Conservation (phyloP, 2,329 filamentous ascomycete genomes). For the Biscogniauxia sp. region DNA sequence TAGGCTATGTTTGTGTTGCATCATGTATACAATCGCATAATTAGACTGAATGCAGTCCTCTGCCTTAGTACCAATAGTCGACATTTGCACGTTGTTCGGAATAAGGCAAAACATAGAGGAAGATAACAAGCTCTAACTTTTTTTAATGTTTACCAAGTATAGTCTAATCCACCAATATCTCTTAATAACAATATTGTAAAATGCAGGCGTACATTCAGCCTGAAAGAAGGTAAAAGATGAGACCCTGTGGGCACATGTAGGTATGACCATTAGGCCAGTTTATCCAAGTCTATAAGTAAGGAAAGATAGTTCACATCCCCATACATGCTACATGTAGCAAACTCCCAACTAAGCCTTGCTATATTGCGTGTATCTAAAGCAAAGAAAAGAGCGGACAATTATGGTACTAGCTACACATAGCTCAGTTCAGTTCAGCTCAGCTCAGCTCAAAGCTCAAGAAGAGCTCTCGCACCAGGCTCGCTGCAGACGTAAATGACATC, state of each 20-base stretch:
- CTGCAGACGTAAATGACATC: constrained; percentile 94
- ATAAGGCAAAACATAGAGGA: too few relatives aligned
- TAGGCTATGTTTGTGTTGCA: too few relatives aligned
- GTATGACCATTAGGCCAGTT: neutral
- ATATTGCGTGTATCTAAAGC: neutral
- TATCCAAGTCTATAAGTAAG: neutral
- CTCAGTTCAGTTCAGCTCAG: too few relatives aligned
- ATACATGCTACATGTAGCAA: neutral
- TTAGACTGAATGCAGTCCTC: too few relatives aligned
- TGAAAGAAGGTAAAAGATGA: neutral
- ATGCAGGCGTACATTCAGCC: neutral
- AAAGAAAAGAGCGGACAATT: neutral
- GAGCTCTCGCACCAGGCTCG: constrained; percentile 78
- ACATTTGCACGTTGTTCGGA: too few relatives aligned
- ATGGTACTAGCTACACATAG: neutral
- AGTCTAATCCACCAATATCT: too few relatives aligned
- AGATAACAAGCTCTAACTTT: too few relatives aligned
- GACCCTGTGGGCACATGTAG: neutral
- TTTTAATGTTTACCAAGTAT: too few relatives aligned
- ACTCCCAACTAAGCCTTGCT: neutral
- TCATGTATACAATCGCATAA: too few relatives aligned
- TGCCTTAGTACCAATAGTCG: too few relatives aligned
- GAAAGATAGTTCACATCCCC: neutral
- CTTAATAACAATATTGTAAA: neutral
- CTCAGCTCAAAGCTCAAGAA: constrained; percentile 50